Percentiles rank a stretch among this genome's conserved stretches.
Evolutionary conservation across 2,329 filamentous ascomycete genomes (phyloP).

Genomic region (Proliferodiscus dingleyae): DNA sequence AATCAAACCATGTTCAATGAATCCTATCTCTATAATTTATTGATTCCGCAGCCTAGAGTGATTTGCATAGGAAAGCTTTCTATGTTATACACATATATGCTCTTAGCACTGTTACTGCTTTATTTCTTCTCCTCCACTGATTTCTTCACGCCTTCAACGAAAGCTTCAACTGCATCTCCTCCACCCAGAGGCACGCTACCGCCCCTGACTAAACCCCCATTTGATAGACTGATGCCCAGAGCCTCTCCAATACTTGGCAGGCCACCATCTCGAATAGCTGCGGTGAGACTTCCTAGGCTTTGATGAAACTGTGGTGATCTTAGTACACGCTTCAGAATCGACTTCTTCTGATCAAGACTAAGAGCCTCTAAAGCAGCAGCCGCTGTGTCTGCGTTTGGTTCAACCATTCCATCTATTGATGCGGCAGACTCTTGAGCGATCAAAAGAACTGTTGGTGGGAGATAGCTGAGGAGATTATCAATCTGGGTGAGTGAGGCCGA

Average conservation of each 20-base stretch:
- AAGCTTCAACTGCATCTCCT: slow-evolving; percentile 83
- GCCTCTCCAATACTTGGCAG: slow-evolving; percentile 87
- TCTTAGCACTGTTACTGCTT: neutral
- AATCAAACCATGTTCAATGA: too few species aligned
- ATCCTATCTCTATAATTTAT: too few species aligned
- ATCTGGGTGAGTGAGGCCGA: slow-evolving; percentile 52
- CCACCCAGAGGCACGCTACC: slow-evolving; percentile 82
- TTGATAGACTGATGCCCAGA: slow-evolving; percentile 71
- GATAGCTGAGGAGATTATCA: slow-evolving; percentile 68
- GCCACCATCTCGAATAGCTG: slow-evolving; percentile 85
- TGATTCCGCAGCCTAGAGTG: too few species aligned
- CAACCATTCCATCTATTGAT: slow-evolving; percentile 51
- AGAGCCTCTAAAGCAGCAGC: slow-evolving; percentile 70
- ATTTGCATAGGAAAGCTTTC: too few species aligned
- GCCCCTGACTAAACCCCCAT: slow-evolving; percentile 75
- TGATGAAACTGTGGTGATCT: slow-evolving; percentile 89
- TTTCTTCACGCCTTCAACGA: slow-evolving; percentile 83
- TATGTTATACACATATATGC: neutral
- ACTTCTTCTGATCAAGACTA: slow-evolving; percentile 70
- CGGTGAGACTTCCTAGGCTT: slow-evolving; percentile 76
- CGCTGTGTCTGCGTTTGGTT: slow-evolving; percentile 64
- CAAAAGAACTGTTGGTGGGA: slow-evolving; percentile 75
- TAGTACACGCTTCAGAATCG: slow-evolving; percentile 74
- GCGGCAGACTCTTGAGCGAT: slow-evolving; percentile 65
- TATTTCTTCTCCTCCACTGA: slow-evolving; percentile 56